Evolutionary conservation across 352 stramenopile species (phyloP), one percentile per base, ranked within the genome.

Genomic region (Phytophthora vignae): DNA sequence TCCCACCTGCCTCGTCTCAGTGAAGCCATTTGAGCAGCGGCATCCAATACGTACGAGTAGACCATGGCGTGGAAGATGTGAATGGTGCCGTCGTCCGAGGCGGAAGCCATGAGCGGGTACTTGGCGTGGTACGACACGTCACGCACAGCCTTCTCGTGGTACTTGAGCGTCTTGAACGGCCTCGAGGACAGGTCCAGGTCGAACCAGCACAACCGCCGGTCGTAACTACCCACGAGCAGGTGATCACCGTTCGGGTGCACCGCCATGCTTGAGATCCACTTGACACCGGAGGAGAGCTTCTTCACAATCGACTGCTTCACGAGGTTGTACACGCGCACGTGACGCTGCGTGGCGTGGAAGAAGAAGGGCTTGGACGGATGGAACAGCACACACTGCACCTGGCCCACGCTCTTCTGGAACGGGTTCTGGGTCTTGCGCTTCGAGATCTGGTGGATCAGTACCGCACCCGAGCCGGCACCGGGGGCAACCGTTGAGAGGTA

Each of bases 31-130:
- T 36, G 40, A 31, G 46, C 56, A 12, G 21, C 27, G 21, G 36
- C 12, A 5, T 21, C 27, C 25, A 68, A 74, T 55, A 93, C 88
- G 85, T 94, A 96, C 88, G 90, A 98, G 87, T 99, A 99, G 19
- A 99, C 97, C 90, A 98, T 99, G 31, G 96, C 93, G 77, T 99
- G 98, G 87, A 99, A 99, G 46, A 99, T 97, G 83, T 99, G 98
- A 70, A 99, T 96, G 53, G 87, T 96, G 64, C 98, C 98, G 77
- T 99, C 98, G 72, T 99, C 98, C 21, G 97, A 98, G 25, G 95
- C 96, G 38, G 97, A 99, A 17, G 98, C 98, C 96, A 99, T 99
- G 36, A 99, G 91, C 49, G 98, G 98, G 76, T 99, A 99, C 79
- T 95, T 95, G 63, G 78, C 75, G 79, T 99, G 96, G 76, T 97